A percentile compares a stretch with the other conserved stretches of the same genome.
Evolutionary conservation across 202 grass and related monocot genomes (phyloP).

Genomic region (Alloteropsis angusta): DNA sequence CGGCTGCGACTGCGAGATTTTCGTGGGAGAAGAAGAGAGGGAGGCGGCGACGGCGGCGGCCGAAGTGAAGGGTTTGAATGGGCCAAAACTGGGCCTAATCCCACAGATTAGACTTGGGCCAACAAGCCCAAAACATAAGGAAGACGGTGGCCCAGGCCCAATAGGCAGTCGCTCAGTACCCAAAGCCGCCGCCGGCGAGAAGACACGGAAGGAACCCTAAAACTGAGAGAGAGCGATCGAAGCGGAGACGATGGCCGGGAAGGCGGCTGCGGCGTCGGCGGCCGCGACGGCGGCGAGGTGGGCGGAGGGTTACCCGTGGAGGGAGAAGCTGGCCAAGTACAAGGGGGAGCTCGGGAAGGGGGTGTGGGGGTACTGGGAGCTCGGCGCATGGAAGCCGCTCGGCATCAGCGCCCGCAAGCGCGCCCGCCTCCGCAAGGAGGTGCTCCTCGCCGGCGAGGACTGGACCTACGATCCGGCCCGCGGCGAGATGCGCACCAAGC

Average conservation of each 20-base stretch:
- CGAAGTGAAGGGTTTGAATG: background rate
- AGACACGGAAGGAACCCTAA: background rate
- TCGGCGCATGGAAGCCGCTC: conserved; percentile 88
- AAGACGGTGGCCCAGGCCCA: background rate
- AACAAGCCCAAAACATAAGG: background rate
- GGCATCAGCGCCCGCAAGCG: conserved; percentile 67
- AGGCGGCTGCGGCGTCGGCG: conserved; percentile 26
- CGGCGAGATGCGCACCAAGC: conserved; percentile 80
- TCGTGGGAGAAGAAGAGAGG: background rate
- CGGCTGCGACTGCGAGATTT: conserved; percentile 22
- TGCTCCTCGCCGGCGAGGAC: conserved; percentile 79
- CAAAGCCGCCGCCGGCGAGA: background rate
- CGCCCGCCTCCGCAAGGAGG: conserved; percentile 78
- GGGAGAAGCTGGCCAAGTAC: conserved; percentile 72
- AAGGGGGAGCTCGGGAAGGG: conserved; percentile 68
- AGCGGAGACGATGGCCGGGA: conserved; percentile 34
- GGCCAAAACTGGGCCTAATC: background rate
- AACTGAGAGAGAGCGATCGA: background rate
- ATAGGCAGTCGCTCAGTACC: background rate
- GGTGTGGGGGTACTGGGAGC: conserved; percentile 95
- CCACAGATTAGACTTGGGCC: background rate
- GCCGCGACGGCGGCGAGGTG: conserved; percentile 28
- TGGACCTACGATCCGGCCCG: conserved; percentile 73
- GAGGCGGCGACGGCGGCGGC: background rate
- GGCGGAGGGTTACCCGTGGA: conserved; percentile 58